Base-by-base conservation (phyloP, 371 early-diverging fungal genomes). In the Mucor indicus region DNA sequence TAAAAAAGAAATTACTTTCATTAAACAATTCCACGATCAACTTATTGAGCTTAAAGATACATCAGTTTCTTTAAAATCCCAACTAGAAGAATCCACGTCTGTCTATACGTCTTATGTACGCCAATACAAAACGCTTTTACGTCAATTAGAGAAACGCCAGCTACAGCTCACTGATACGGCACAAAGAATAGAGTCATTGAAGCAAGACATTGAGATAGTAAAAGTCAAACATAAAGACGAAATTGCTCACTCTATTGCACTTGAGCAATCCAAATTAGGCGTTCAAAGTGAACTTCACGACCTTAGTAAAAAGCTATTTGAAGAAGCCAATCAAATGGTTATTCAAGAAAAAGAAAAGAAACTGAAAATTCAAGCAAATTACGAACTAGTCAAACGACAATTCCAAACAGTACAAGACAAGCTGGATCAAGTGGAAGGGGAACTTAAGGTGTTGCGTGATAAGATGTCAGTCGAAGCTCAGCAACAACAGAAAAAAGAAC, bases 241-340 rank as follows among this genome's bases (percentile, higher is more conserved):
- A 46, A 55, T 57, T 11, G 41, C 44, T 30, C 77, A 93, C 43
- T 90, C 89, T 12, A 72, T 79, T 25, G 76, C 75, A 43, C 57
- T 91, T 24, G 85, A 87, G 37, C 65, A 68, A n/a, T 71, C 81
- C 7, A 87, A 88, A 50, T 60, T 77, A 43, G 62, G 71, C 3
- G 69, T 88, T 16, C 83, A 89, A 49, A 75, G 71, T 4, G 91
- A 92, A 50, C 62, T 91, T 12, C 90, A 90, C 58, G 90, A 87
- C 24, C 61, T 89, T 21, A 81, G 85, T 7, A 67, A 76, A 53
- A 73, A 69, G 25, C 67, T 96, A 24, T 95, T 96, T 69, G 91
- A 93, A 52, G 90, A 93, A 60, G 96, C 94, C 13, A 91, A 93
- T 46, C 73, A 62, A 1, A 80, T 95, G 82, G 93, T 96, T 7